Base-by-base conservation (phyloP, 371 early-diverging fungal genomes). In the Capillidium heterosporum region DNA sequence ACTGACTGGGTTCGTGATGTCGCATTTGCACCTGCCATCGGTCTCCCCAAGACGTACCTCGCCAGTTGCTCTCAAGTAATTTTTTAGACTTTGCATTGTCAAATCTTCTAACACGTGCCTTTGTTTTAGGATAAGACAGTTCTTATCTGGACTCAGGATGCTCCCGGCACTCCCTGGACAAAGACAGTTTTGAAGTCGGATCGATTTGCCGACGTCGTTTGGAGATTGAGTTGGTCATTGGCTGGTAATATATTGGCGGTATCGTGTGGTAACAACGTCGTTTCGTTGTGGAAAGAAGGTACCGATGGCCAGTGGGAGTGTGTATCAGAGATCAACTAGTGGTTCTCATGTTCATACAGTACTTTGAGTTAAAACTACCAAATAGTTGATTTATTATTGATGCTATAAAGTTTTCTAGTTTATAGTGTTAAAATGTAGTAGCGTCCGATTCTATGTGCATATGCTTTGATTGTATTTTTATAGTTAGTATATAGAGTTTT, bases 1-100 rank as follows among this genome's bases (percentile, higher is more conserved):
- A 75, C 81, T 21, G 96, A 97, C 67, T 97, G 98, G 98, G 95
- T 97, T n/a, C 80, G 98, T 21, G 98, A 95, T 68, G 89, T 97
- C 46, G 85, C 93, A 21, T 97, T 86, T 77, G 95, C 96, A 29
- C 98, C 98, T 26, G 90, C 81, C 66, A 79, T 91, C 59, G 98
- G 98, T 4, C 75, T 95, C 4, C 83, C 91, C 35, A 78, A 80
- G 67, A 85, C 76, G 56, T 87, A 86, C 62, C 66, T 97, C 32
- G 98, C 95, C 7, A 82, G 82, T 59, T 93, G 95, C 68, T 91
- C 92, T 39, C 94, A 94, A 70, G 80, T 78, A 62, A 48, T 23
- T 46, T 21, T 44, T n/a, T 21, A 3, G n/a, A 13, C 11, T 53
- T 27, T 28, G 31, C 13, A 5, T 3, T 31, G 5, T 19, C 13